These are phyloP conservation scores for Tulasnella sp. DNA, from an alignment of 768 basidiomycete species.

Conservation along the genomic window DNA sequence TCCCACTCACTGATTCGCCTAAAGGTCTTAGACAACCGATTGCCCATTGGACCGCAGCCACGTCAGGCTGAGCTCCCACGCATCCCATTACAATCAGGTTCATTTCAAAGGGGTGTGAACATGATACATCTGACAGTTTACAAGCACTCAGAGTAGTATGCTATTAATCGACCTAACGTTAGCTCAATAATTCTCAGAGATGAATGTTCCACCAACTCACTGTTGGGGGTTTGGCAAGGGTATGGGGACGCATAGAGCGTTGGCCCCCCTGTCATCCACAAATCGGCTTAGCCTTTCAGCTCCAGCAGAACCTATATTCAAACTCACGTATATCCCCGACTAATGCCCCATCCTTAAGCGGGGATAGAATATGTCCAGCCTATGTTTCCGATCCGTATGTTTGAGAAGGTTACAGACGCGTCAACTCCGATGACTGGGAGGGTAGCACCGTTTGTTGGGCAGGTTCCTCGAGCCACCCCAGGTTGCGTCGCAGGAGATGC, in stretches of 20 bases:
- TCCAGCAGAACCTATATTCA: neutral
- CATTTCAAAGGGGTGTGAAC: neutral
- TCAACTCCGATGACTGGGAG: neutral
- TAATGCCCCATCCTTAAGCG: too few relatives aligned
- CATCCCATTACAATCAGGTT: neutral
- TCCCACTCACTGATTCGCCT: neutral
- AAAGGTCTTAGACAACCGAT: neutral
- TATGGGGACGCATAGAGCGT: neutral
- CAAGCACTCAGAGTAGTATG: neutral
- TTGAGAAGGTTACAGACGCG: neutral
- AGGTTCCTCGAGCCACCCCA: neutral
- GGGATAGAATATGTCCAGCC: neutral
- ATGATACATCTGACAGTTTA: neutral
- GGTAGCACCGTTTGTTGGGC: neutral
- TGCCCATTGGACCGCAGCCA: neutral
- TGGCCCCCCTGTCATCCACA: neutral
- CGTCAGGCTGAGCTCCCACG: neutral
- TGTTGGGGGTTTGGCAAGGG: neutral
- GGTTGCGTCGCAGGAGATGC: neutral
- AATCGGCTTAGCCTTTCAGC: too few relatives aligned
- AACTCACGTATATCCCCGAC: neutral
- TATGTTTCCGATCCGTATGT: neutral
- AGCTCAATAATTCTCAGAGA: constrained; percentile 41
- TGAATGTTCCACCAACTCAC: neutral
- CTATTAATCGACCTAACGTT: neutral